Evolutionary conservation across 2,329 filamentous ascomycete species (phyloP).

Genomic region (Arthrobotrys iridis): DNA sequence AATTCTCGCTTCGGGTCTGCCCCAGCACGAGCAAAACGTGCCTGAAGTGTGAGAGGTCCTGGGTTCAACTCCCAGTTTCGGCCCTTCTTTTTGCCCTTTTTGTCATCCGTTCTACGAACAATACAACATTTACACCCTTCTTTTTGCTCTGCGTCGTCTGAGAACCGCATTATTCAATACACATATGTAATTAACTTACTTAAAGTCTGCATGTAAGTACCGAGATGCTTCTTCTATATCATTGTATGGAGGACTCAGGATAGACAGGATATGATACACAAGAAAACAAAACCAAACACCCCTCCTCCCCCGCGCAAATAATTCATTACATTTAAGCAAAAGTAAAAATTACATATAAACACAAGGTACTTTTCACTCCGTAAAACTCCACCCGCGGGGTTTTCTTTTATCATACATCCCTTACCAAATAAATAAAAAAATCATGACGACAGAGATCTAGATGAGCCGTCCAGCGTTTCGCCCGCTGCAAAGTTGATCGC

Average conservation of each 20-base stretch:
- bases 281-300: background rate
- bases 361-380: conserved; percentile 26
- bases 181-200: no score
- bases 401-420: conserved; percentile 22
- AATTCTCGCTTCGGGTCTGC: conserved; percentile 49
- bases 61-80: conserved; percentile 37
- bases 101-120: background rate
- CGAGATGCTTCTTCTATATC: no score
- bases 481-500: conserved; percentile 63
- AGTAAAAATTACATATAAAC: background rate
- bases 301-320: no score
- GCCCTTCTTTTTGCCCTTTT: conserved; percentile 24
- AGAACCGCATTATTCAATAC: background rate
- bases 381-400: conserved; percentile 11
- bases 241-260: no score
- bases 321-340: no score
- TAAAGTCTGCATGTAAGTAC: no score
- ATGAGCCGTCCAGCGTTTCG: conserved; percentile 28
- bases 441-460: background rate
- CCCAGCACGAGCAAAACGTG: conserved; percentile 13
- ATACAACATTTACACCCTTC: conserved; percentile 3
- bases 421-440: no score
- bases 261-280: background rate
- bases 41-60: conserved; percentile 47
- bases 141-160: background rate